Conservation (phyloP, 1,284 basidiomycete genomes). For the Ganoderma multipileum region DNA sequence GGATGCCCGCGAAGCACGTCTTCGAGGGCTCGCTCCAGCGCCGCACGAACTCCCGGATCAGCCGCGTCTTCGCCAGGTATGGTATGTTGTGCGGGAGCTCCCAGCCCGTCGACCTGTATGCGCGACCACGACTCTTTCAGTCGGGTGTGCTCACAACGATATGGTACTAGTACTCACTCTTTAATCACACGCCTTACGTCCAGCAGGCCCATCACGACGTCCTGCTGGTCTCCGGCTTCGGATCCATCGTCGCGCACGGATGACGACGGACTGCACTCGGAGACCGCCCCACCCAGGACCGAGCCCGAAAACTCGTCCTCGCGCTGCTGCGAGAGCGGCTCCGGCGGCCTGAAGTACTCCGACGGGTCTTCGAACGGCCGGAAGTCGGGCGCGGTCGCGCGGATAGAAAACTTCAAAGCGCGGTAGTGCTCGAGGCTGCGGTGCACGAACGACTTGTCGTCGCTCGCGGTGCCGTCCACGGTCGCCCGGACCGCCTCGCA, state of each 20-base stretch:
- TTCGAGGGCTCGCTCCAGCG: constrained; percentile 50
- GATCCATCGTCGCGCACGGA: no score
- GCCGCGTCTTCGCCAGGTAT: constrained; percentile 52
- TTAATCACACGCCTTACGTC: constrained; percentile 33
- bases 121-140: not conserved
- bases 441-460: constrained; percentile 46
- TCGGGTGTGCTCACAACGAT: not conserved
- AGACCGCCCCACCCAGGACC: no score
- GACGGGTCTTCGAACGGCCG: constrained; percentile 18
- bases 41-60: constrained; percentile 48
- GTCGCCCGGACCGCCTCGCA: constrained; percentile 44
- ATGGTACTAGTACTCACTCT: constrained; percentile 24
- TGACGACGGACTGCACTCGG: no score
- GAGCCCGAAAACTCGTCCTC: constrained; percentile 31
- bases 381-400: constrained; percentile 50
- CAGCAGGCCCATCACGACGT: constrained; percentile 20
- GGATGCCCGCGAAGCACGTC: constrained; percentile 47
- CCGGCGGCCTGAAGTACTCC: not conserved
- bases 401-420: constrained; percentile 43
- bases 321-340: not conserved
- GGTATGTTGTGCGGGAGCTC: constrained; percentile 59
- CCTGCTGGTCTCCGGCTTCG: no score
- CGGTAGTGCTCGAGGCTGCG: constrained; percentile 41
- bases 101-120: constrained; percentile 54
- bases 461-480: constrained; percentile 45